These are phyloP conservation scores for Geranium rotundifolium DNA, from an alignment of 345 rosid genomes.

Conservation along the genomic window DNA sequence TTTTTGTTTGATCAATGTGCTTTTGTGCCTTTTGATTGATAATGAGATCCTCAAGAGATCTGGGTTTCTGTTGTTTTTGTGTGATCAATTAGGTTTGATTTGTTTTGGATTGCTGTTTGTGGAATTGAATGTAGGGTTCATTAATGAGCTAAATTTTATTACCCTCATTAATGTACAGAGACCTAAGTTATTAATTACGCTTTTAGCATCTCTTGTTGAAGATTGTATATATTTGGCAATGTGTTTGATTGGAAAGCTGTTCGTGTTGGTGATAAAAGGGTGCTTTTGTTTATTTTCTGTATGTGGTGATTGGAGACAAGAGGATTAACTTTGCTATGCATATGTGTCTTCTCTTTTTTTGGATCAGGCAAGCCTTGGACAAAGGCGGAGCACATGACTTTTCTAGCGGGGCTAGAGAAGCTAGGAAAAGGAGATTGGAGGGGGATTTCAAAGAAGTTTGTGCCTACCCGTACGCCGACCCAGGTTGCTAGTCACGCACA, in stretches of 20 bases:
- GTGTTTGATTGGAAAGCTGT: too few species aligned
- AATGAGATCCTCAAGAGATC: neutral
- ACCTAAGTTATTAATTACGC: too few species aligned
- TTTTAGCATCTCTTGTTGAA: too few species aligned
- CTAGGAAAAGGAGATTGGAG: slow-evolving; percentile 68
- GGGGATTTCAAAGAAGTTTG: slow-evolving; percentile 47
- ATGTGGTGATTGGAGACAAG: neutral
- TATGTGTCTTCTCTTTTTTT: neutral
- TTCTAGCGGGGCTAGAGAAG: slow-evolving; percentile 36
- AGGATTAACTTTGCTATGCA: neutral
- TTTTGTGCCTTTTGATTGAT: neutral
- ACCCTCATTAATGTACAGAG: too few species aligned
- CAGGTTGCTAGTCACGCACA: slow-evolving; percentile 80
- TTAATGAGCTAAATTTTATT: too few species aligned
- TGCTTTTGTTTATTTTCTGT: too few species aligned
- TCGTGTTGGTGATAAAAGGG: too few species aligned
- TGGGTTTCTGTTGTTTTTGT: neutral
- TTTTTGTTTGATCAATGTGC: neutral
- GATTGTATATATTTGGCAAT: too few species aligned
- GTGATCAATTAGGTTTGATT: too few species aligned
- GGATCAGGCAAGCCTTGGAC: slow-evolving; percentile 55
- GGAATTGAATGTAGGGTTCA: too few species aligned
- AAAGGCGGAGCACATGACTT: slow-evolving; percentile 43
- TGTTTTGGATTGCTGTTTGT: neutral
- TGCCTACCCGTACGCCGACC: slow-evolving; percentile 40